Conservation (phyloP, 768 basidiomycete genomes). For the Wakefieldia striispora region DNA sequence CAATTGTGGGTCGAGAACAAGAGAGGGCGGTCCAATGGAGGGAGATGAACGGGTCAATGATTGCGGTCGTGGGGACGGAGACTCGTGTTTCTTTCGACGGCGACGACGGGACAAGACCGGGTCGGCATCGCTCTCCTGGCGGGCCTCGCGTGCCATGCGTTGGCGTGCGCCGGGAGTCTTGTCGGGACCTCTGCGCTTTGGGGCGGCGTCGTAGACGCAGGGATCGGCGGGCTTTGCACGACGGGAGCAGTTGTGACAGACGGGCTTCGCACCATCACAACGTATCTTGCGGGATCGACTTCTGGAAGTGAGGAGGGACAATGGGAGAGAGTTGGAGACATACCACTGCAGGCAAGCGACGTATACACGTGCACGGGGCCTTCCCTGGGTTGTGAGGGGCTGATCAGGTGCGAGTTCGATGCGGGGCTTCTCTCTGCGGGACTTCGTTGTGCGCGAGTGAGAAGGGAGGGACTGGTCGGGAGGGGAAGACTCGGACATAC, state of each 20-base stretch:
- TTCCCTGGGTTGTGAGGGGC: constrained; percentile 81
- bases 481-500: constrained; percentile 21
- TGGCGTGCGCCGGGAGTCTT: constrained; percentile 78
- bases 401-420: constrained; percentile 74
- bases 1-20: constrained; percentile 28
- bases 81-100: constrained; percentile 17
- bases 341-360: constrained; percentile 81
- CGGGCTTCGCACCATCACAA: constrained; percentile 77
- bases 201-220: constrained; percentile 67
- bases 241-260: constrained; percentile 70
- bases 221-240: constrained; percentile 43
- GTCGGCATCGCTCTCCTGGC: constrained; percentile 33
- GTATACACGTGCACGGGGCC: constrained; percentile 68
- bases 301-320: constrained; percentile 2
- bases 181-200: constrained; percentile 80
- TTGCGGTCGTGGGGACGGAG: constrained; percentile 1
- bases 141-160: constrained; percentile 46
- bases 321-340: constrained; percentile 9
- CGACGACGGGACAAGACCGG: constrained; percentile 23
- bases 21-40: constrained; percentile 6
- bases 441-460: constrained; percentile 30
- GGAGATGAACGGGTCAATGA: background rate
- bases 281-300: constrained; percentile 80
- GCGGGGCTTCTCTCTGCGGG: constrained; percentile 52
- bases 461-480: constrained; percentile 1